Conservation (phyloP, 257 asterid species). For the Nicotiana undulata region DNA sequence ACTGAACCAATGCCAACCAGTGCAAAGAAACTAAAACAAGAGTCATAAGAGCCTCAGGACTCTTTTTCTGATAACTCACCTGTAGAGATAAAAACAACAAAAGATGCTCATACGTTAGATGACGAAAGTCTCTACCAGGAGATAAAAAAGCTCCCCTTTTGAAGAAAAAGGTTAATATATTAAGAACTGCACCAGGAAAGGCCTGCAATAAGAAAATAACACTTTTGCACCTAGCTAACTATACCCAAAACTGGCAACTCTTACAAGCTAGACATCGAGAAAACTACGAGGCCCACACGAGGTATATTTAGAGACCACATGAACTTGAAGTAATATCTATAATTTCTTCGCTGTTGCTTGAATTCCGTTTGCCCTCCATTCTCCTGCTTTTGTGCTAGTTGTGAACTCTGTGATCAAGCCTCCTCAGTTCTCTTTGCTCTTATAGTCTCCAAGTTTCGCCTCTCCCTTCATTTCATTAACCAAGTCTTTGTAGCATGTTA, state of each 20-base stretch:
- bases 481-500: background rate
- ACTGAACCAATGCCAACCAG: background rate
- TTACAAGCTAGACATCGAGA: slow-evolving; percentile 3
- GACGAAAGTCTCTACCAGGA: background rate
- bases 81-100: background rate
- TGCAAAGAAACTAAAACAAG: background rate
- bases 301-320: background rate
- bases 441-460: background rate
- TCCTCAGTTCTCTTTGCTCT: background rate
- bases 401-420: background rate
- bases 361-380: background rate
- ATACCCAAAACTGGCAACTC: background rate
- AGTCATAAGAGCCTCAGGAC: background rate
- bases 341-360: background rate
- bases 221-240: background rate
- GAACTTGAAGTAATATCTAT: background rate
- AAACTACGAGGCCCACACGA: background rate
- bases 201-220: background rate
- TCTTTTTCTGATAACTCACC: slow-evolving; percentile 1
- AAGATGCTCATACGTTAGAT: background rate
- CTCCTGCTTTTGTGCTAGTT: slow-evolving; percentile 1
- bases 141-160: background rate
- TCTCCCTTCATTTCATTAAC: background rate
- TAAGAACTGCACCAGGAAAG: background rate
- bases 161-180: background rate